phyloP scores from a whole-genome alignment of 2,329 filamentous ascomycete species.

The Botrytis elliptica region DNA sequence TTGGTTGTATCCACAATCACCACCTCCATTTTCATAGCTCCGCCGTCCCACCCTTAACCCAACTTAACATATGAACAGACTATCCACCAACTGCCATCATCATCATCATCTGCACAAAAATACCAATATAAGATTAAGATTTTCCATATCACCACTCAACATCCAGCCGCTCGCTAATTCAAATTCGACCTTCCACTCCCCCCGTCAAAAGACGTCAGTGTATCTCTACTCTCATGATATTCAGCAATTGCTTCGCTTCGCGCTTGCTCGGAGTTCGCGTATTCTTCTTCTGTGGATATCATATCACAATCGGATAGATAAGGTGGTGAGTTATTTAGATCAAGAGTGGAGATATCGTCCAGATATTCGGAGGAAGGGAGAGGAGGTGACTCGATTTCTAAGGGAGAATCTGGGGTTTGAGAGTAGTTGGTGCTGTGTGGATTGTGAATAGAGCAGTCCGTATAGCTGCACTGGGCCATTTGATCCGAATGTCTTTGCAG shows the following conservation, averaged over 20 bases:
- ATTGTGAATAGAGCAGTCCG: not conserved
- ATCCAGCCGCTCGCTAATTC: not conserved
- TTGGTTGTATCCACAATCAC: accelerated
- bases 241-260: not conserved
- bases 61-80: not conserved
- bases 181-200: not conserved
- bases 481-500: not conserved
- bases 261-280: not conserved
- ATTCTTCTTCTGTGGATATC: not conserved
- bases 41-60: accelerated
- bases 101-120: not conserved
- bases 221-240: not conserved
- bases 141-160: not conserved
- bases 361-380: not conserved
- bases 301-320: not conserved
- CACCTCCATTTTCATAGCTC: not conserved
- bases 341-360: not conserved
- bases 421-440: no score
- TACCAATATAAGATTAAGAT: not conserved
- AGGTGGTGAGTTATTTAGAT: not conserved
- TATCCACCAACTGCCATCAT: not conserved
- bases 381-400: not conserved
- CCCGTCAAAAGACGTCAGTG: not conserved
- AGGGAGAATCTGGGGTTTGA: not conserved
- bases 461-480: not conserved